Evolutionary conservation across 208 protist genomes (phyloP), one percentile per base, ranked within the genome.

Genomic region (Trypanosoma grayi): DNA sequence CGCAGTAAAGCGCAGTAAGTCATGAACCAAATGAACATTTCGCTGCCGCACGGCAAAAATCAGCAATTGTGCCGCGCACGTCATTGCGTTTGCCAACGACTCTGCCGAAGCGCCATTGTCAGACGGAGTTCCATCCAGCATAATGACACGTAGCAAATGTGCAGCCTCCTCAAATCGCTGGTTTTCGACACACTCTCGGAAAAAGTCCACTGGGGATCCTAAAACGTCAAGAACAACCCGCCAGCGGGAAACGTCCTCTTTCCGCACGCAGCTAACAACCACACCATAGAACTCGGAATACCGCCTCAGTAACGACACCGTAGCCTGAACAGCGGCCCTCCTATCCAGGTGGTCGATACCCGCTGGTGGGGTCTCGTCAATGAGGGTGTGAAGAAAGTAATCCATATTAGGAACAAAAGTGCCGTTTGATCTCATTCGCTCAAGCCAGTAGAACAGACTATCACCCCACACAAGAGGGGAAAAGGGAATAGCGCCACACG

Each of bases 271-370:
- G 6, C 70, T 79, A 1, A 88, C 77, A 9, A 87, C 70, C 8
- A 94, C 68, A 43, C 67, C 52, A 64, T 88, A 71, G 57, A 81
- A 91, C 57, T 91, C 87, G 0, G 80, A 73, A 60, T 87, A 92
- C 53, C 71, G 73, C 44, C 77, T 75, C 45, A 94, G 72, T n/a
- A 90, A 66, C 4, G 53, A 31, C 9, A 92, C 47, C 18, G 64
- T 58, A 20, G 71, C 70, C 31, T 73, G 71, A 44, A 94, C 45
- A 13, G 79, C 78, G 34, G 51, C 72, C 18, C 62, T 56, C 6
- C 78, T 72, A 43, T 78, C 64, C 10, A 81, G 57, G 10, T 58
- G 52, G 2, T 70, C 70, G 24, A 79, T 55, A 10, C 73, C 70
- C 7, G 56, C 75, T 28, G 75, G 70, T 16, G 79, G 73, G 11